These are phyloP conservation scores for Iris pallida DNA, from an alignment of 116 monocot species.

Conservation along the genomic window DNA sequence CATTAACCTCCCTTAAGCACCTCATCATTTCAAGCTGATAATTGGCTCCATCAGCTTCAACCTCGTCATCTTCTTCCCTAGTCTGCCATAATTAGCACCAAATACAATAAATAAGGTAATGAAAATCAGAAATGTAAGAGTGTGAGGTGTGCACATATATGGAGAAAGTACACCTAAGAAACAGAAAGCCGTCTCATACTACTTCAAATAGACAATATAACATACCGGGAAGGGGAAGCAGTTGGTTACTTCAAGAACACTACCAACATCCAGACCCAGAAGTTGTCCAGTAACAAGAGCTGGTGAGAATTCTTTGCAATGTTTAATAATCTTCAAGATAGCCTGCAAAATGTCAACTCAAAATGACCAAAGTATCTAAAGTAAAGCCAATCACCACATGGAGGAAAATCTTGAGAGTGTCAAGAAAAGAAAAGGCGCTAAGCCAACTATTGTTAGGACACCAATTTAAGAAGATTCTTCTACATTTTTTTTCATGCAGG, in stretches of 20 bases:
- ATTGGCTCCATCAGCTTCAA: conserved; percentile 95
- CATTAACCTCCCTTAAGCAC: conserved; percentile 94
- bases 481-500: not conserved
- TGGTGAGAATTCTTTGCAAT: conserved; percentile 85
- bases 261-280: conserved; percentile 88
- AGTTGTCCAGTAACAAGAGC: conserved; percentile 84
- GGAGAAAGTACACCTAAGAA: not conserved
- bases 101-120: too few relatives aligned
- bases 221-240: conserved; percentile 90
- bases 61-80: conserved; percentile 87
- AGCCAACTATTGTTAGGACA: not conserved
- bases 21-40: conserved; percentile 99
- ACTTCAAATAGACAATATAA: not conserved
- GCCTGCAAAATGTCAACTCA: conserved; percentile 32
- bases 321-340: conserved; percentile 81
- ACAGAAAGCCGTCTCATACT: not conserved
- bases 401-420: not conserved
- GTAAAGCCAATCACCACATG: not conserved
- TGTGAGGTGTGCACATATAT: too few relatives aligned
- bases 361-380: not conserved
- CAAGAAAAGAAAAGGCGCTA: not conserved
- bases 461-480: not conserved
- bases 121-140: too few relatives aligned
- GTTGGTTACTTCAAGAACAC: conserved; percentile 86
- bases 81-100: conserved; percentile 27